A percentile compares a stretch with the other conserved stretches of the same genome.
Conservation (phyloP, 495 filamentous ascomycete species). For the Hapsidospora chrysogenum region DNA sequence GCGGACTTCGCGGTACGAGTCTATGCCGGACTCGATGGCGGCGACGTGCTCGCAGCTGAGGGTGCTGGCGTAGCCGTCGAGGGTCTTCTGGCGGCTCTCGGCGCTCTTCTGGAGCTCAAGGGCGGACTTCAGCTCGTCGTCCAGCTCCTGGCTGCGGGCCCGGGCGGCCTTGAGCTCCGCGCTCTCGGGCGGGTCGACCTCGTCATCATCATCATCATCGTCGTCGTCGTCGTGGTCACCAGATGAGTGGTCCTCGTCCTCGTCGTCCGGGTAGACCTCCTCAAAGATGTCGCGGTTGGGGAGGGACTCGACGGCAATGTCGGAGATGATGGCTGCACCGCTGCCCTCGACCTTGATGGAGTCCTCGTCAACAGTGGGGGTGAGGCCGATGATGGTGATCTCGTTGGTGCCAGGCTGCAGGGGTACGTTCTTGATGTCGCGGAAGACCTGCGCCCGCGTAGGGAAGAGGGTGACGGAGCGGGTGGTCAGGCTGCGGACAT, state of each 20-base stretch:
- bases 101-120: conserved; percentile 19
- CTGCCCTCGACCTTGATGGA: conserved; percentile 57
- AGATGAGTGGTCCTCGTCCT: conserved; percentile 17
- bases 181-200: conserved; percentile 10
- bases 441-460: conserved; percentile 39
- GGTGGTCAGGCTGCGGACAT: conserved; percentile 36
- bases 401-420: conserved; percentile 41
- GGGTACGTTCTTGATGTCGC: conserved; percentile 41
- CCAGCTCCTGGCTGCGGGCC: conserved; percentile 10
- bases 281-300: conserved; percentile 40
- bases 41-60: conserved; percentile 14
- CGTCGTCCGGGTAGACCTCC: conserved; percentile 35
- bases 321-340: conserved; percentile 44
- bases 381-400: conserved; percentile 47
- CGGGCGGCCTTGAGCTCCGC: conserved; percentile 10
- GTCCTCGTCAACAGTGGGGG: conserved; percentile 44
- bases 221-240: conserved; percentile 15
- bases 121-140: conserved; percentile 11
- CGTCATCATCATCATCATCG: conserved; percentile 15
- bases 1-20: conserved; percentile 30
- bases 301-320: conserved; percentile 45
- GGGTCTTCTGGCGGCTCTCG: conserved; percentile 20
- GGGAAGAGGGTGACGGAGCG: conserved; percentile 46
- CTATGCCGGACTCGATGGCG: conserved; percentile 17
- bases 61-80: conserved; percentile 25